phyloP scores from a whole-genome alignment of 78 protist species.

The Isochrysis galbana region DNA sequence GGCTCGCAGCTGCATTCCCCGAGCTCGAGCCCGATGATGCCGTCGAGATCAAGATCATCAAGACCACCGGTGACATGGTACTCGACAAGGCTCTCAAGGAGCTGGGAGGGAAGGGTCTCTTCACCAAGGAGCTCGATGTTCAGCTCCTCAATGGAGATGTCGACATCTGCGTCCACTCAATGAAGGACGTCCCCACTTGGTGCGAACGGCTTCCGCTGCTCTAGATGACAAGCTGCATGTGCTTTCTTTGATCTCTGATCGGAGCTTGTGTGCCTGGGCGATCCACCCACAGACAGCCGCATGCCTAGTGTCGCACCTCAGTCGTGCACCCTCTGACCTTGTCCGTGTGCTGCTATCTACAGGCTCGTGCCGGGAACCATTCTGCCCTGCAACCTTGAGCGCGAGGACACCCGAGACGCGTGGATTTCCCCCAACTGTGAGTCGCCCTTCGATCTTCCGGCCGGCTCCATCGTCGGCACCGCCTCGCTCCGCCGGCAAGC shows the following conservation, averaged over 20 bases:
- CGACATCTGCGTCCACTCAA: conserved; percentile 78
- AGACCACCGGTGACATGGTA: conserved; percentile 74
- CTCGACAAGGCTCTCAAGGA: conserved; percentile 70
- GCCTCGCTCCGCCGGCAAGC: conserved; percentile 29
- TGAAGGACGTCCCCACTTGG: conserved; percentile 72
- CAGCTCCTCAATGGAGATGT: conserved; percentile 53
- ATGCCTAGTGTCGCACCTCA: no score
- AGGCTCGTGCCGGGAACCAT: not conserved
- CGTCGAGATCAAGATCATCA: conserved; percentile 41
- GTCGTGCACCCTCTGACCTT: not conserved
- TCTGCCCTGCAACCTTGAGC: conserved; percentile 25
- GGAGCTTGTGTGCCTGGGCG: no score
- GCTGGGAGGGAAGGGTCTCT: conserved; percentile 82
- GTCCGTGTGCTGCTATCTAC: not conserved
- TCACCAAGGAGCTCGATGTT: conserved; percentile 78
- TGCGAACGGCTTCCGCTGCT: no score
- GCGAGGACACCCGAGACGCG: conserved; percentile 39
- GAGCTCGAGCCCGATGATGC: conserved; percentile 15
- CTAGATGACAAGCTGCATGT: no score
- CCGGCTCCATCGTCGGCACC: conserved; percentile 1
- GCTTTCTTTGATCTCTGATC: no score
- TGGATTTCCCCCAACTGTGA: not conserved
- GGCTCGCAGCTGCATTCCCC: conserved; percentile 36
- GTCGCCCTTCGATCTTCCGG: not conserved
- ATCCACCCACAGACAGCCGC: no score